A percentile compares a stretch with the other conserved stretches of the same genome.
These are phyloP conservation scores for Podosphaera fusca DNA, from an alignment of 2,329 filamentous ascomycete genomes.

Conservation along the genomic window DNA sequence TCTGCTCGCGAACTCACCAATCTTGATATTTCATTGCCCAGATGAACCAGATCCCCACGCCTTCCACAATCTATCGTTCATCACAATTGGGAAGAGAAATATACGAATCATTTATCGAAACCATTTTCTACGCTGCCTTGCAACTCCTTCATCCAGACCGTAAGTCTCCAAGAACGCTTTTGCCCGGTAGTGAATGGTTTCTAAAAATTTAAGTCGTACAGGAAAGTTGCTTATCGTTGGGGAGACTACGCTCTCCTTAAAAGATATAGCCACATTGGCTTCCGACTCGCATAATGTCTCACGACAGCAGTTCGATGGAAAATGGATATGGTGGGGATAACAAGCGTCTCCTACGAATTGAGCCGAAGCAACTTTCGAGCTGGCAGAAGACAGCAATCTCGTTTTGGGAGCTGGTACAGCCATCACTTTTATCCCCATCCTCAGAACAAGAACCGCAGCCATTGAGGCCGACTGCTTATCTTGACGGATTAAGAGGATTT, in stretches of 20 bases:
- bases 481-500: constrained; percentile 25
- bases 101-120: background rate
- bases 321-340: background rate
- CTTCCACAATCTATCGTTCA: background rate
- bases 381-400: background rate
- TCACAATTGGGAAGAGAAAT: background rate
- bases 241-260: background rate
- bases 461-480: constrained; percentile 18
- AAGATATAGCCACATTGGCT: background rate
- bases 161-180: background rate
- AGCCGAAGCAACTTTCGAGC: background rate
- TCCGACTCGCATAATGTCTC: background rate
- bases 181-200: background rate
- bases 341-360: background rate
- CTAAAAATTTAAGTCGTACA: background rate
- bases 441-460: constrained; percentile 1
- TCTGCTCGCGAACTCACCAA: background rate
- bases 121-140: background rate
- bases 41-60: background rate
- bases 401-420: background rate
- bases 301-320: background rate
- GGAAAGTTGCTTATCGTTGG: background rate
- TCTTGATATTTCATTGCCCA: background rate
- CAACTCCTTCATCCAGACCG: background rate
- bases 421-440: constrained; percentile 1